Evolutionary conservation across 2,329 filamentous ascomycete species (phyloP).

Genomic region (Fusarium sp.): DNA sequence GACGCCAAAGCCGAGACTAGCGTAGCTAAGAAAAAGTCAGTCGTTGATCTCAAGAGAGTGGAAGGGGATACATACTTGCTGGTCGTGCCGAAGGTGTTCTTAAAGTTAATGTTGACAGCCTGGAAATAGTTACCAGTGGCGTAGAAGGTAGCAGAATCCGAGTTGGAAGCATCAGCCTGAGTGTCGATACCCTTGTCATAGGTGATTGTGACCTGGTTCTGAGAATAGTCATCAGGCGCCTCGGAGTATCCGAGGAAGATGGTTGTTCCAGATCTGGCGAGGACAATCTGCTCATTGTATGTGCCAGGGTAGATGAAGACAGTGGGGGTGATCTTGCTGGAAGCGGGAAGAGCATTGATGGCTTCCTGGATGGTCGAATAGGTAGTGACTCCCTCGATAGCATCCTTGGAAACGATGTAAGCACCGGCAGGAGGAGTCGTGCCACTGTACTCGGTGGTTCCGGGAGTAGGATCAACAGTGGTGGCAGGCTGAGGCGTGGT

Average conservation of each 20-base stretch:
- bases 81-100: conserved; percentile 37
- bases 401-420: conserved; percentile 53
- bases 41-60: accelerated
- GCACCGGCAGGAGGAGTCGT: conserved; percentile 54
- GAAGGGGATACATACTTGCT: conserved; percentile 20
- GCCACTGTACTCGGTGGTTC: conserved; percentile 52
- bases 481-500: conserved; percentile 36
- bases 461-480: conserved; percentile 18
- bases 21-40: conserved; percentile 48
- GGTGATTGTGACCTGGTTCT: conserved; percentile 41
- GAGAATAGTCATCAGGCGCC: conserved; percentile 41
- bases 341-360: conserved; percentile 37
- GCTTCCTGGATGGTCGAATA: conserved; percentile 47
- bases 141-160: conserved; percentile 42
- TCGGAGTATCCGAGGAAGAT: conserved; percentile 38
- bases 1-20: conserved; percentile 60
- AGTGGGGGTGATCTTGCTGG: conserved; percentile 42
- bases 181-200: conserved; percentile 41
- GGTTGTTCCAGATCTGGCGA: conserved; percentile 28
- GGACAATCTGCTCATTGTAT: conserved; percentile 65
- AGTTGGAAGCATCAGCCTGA: conserved; percentile 39
- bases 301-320: conserved; percentile 59
- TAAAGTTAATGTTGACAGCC: conserved; percentile 43
- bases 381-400: conserved; percentile 36
- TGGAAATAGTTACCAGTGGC: conserved; percentile 42